Conservation (phyloP, 805 yeast species). For the Clavispora phyllophila region DNA sequence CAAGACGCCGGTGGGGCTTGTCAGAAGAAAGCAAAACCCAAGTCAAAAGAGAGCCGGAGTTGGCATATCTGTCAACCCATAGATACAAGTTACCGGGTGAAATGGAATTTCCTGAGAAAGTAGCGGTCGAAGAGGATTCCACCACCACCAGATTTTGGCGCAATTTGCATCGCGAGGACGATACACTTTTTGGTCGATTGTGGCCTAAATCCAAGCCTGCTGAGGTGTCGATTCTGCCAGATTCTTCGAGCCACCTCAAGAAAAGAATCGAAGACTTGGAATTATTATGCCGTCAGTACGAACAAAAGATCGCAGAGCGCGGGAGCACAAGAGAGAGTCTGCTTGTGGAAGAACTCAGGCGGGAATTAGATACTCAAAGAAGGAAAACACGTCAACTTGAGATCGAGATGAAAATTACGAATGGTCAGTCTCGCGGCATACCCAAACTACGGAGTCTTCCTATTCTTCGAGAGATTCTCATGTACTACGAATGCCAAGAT, state of each 20-base stretch:
- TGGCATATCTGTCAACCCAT: background rate
- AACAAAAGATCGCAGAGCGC: background rate
- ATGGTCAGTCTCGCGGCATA: background rate
- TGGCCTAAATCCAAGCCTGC: background rate
- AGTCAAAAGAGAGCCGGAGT: background rate
- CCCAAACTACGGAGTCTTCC: background rate
- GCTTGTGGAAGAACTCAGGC: background rate
- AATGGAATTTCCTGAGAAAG: background rate
- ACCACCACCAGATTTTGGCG: background rate
- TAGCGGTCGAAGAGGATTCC: background rate
- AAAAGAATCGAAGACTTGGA: constrained; percentile 1
- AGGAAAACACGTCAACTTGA: background rate
- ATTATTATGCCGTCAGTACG: constrained; percentile 1
- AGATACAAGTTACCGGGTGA: background rate
- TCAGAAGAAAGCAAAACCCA: background rate
- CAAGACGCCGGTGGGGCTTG: background rate
- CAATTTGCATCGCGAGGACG: background rate
- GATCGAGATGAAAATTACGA: background rate
- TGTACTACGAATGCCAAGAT: background rate
- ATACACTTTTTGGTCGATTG: background rate
- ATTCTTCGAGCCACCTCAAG: background rate
- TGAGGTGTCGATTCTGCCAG: background rate
- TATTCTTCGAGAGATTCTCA: background rate
- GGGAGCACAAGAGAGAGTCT: background rate
- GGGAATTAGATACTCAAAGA: background rate